These are phyloP conservation scores for Gracilaria domingensis DNA, from an alignment of 23 red algal species.

Conservation along the genomic window DNA sequence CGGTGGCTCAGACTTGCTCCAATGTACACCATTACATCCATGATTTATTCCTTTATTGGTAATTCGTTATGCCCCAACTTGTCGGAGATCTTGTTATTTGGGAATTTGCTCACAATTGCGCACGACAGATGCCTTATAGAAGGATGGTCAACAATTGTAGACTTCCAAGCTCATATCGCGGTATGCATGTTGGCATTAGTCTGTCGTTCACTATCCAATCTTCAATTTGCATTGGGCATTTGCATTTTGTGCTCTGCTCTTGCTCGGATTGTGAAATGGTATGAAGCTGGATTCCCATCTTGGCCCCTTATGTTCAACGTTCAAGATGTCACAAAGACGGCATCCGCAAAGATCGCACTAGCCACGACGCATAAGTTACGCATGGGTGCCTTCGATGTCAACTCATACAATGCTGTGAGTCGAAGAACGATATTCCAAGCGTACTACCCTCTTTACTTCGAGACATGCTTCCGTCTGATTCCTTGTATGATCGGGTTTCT, in stretches of 20 bases:
- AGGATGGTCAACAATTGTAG: conserved; percentile 1
- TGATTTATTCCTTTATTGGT: no score
- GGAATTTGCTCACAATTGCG: background rate
- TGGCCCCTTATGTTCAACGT: conserved; percentile 11
- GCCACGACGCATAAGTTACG: background rate
- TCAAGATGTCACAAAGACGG: background rate
- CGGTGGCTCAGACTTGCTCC: no score
- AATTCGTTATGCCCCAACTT: no score
- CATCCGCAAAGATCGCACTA: background rate
- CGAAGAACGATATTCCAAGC: background rate
- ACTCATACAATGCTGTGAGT: background rate
- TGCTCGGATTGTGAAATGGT: background rate
- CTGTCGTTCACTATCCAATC: background rate
- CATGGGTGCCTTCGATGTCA: conserved; percentile 1
- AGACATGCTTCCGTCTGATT: background rate
- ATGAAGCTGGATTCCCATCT: background rate
- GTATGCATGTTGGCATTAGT: background rate
- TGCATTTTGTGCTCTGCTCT: background rate
- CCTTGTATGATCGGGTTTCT: conserved; percentile 14
- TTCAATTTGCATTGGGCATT: no score
- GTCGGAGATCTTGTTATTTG: background rate
- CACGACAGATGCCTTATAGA: conserved; percentile 10
- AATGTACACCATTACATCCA: no score
- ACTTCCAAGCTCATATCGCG: background rate
- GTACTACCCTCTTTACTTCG: conserved; percentile 6